Percentiles rank a stretch among this genome's conserved stretches.
Evolutionary conservation across 106 monocot genomes (phyloP).

Genomic region (Vanilla planifolia): DNA sequence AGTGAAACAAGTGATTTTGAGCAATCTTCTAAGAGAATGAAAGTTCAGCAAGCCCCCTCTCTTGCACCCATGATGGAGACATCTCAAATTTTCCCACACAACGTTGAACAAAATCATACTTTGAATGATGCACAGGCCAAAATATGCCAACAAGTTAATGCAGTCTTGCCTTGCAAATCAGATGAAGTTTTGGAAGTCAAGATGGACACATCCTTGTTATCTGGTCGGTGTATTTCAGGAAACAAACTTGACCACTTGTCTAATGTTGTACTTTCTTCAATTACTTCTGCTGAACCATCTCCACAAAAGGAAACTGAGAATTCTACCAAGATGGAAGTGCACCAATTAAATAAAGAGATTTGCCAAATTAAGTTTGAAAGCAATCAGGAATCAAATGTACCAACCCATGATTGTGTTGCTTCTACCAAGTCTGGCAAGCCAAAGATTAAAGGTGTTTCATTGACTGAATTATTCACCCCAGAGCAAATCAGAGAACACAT

Average conservation of each 20-base stretch:
- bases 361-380: slow-evolving; percentile 30
- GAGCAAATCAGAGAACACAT: slow-evolving; percentile 94
- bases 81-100: slow-evolving; percentile 29
- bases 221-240: slow-evolving; percentile 17
- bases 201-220: slow-evolving; percentile 23
- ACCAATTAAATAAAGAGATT: slow-evolving; percentile 35
- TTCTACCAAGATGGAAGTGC: slow-evolving; percentile 40
- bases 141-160: slow-evolving; percentile 19
- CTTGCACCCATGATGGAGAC: slow-evolving; percentile 33
- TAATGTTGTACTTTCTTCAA: slow-evolving; percentile 14
- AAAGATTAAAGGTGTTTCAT: slow-evolving; percentile 98
- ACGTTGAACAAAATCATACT: slow-evolving; percentile 23
- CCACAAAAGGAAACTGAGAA: slow-evolving; percentile 21
- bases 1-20: slow-evolving; percentile 42
- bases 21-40: slow-evolving; percentile 57
- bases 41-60: slow-evolving; percentile 33
- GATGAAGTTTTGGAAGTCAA: slow-evolving; percentile 45
- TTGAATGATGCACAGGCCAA: slow-evolving; percentile 19
- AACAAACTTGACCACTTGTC: slow-evolving; percentile 19
- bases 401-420: slow-evolving; percentile 31
- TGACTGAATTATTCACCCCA: slow-evolving; percentile 94
- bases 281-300: slow-evolving; percentile 15
- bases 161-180: slow-evolving; percentile 14
- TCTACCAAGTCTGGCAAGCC: slow-evolving; percentile 92
- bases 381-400: slow-evolving; percentile 47